phyloP scores from a whole-genome alignment of 2,329 filamentous ascomycete genomes.

The Calonectria leucothoes region DNA sequence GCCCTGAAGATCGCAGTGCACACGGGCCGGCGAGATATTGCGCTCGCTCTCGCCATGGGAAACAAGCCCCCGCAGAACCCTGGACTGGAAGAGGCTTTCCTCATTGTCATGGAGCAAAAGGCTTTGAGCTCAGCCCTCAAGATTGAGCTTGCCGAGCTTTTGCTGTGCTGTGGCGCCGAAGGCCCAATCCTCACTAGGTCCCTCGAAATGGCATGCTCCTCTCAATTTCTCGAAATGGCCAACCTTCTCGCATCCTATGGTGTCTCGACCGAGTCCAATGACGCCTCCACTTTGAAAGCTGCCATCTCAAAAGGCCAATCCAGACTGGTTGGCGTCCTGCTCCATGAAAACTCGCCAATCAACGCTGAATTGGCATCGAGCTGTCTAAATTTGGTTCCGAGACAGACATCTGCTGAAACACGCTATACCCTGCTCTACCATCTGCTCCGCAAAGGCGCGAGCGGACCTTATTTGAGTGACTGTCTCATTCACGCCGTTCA shows the following conservation, averaged over 20 bases:
- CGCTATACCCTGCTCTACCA: conserved; percentile 57
- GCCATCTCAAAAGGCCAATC: conserved; percentile 59
- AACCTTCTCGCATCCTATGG: conserved; percentile 64
- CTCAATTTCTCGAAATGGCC: conserved; percentile 66
- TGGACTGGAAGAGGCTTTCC: conserved; percentile 63
- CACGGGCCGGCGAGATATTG: conserved; percentile 64
- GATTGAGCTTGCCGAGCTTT: conserved; percentile 63
- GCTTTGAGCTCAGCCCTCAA: conserved; percentile 62
- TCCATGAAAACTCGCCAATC: conserved; percentile 57
- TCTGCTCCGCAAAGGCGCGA: conserved; percentile 63
- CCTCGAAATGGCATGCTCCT: conserved; percentile 60
- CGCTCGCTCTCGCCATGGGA: conserved; percentile 65
- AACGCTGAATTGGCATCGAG: conserved; percentile 60
- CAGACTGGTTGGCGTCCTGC: conserved; percentile 59
- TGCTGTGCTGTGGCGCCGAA: conserved; percentile 68
- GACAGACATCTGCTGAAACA: conserved; percentile 57
- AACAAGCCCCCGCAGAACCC: conserved; percentile 61
- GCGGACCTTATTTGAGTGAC: conserved; percentile 59
- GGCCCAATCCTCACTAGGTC: conserved; percentile 62
- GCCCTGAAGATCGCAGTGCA: conserved; percentile 63
- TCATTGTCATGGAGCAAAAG: conserved; percentile 57
- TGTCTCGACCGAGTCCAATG: conserved; percentile 65
- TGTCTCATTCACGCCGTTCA: conserved; percentile 63
- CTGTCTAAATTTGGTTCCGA: conserved; percentile 62
- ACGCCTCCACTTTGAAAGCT: conserved; percentile 60